Conservation (phyloP, 1,284 basidiomycete species). For the Cryptococcus sp. region DNA sequence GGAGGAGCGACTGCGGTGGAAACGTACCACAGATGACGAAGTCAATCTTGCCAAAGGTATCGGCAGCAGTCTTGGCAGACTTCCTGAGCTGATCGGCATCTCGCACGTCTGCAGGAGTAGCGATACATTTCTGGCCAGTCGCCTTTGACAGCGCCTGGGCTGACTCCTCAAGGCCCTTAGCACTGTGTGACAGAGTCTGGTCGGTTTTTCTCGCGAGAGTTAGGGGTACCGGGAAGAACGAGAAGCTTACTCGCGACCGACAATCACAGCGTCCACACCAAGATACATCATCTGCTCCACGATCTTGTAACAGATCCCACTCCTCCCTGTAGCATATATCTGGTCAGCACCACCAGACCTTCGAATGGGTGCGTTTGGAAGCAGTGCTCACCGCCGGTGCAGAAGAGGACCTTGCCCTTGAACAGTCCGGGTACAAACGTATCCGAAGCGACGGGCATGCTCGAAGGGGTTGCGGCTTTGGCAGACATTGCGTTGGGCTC, state of each 20-base stretch:
- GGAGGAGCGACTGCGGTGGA: background rate
- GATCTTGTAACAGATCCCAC: constrained; percentile 90
- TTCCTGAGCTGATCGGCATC: constrained; percentile 66
- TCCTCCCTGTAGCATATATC: constrained; percentile 52
- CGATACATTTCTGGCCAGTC: constrained; percentile 70
- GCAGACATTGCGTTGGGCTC: background rate
- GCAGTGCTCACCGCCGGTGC: constrained; percentile 65
- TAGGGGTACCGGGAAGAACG: background rate
- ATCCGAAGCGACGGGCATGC: background rate
- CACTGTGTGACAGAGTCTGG: constrained; percentile 51
- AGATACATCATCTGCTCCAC: constrained; percentile 81
- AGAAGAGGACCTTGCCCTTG: constrained; percentile 89
- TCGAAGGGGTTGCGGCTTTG: background rate
- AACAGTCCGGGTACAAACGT: constrained; percentile 79
- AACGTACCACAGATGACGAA: constrained; percentile 83
- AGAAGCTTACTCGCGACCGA: constrained; percentile 71
- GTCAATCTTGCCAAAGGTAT: constrained; percentile 82
- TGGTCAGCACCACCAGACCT: background rate
- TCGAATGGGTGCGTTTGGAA: background rate
- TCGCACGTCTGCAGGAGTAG: constrained; percentile 79
- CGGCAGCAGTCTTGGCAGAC: constrained; percentile 72
- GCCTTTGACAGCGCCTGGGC: constrained; percentile 67
- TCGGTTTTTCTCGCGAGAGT: background rate
- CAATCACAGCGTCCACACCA: constrained; percentile 74
- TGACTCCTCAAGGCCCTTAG: constrained; percentile 68